Base-by-base conservation (phyloP, 805 yeast genomes). In the Candida nitratophila region DNA sequence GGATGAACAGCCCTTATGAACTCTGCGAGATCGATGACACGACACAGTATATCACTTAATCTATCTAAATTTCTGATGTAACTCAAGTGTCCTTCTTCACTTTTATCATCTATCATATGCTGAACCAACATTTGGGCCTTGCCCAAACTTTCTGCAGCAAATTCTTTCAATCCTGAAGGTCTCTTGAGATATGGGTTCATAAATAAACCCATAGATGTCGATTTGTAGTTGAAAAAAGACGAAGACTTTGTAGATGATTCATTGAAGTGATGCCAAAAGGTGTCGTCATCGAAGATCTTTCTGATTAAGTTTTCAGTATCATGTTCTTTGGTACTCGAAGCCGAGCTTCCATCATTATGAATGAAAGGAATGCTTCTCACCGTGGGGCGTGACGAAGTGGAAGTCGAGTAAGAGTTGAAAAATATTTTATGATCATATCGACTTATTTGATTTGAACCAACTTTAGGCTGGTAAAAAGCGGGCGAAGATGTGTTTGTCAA, bases 1-100 rank as follows among this genome's bases (percentile, higher is more conserved):
- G 98, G 97, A 59, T 91, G 98, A 1, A 83, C 81, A 21, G 88
- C 89, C 39, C 98, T 69, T 26, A 93, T 79, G 65, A 91, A 91
- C 54, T 90, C 98, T 32, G 96, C 91, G 41, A 91, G 74, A 63
- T 93, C 99, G 35, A 93, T 90, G 6, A 88, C 97, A 45, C 96
- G 77, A 59, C 99, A 93, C 27, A 93, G 64, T 26, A 84, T 76
- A 58, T 93, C 98, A 55, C 96, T 85, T 34, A 93, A 65, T 51
- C 88, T 78, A 59, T 93, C 99, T 50, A 93, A 67, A 42, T 80
- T 78, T 37, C 77, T 58, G 43, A 91, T 75, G 43, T 78, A 86
- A 5, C 68, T 61, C 16, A 54, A 51, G 19, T 73, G 54, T 1
- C 76, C 86, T 10, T 68, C 66, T 1, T 53, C 58, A 2, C 73